phyloP scores from a whole-genome alignment of 805 yeast genomes.

The Saccharomycopsis amapae region DNA sequence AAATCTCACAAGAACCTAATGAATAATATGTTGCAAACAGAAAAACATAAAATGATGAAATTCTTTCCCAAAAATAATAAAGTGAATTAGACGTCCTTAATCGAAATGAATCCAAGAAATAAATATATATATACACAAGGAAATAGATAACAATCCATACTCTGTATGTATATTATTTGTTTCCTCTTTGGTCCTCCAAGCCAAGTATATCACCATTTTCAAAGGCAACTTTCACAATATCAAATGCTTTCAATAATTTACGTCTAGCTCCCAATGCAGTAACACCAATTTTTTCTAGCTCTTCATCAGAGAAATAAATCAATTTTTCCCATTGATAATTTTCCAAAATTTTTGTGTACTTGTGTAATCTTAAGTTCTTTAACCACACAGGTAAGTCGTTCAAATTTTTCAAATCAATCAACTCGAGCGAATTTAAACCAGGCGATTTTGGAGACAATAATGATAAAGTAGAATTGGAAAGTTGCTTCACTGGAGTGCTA shows the following conservation, averaged over 20 bases:
- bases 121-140: too few species aligned
- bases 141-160: background rate
- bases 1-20: too few species aligned
- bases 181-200: background rate
- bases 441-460: slow-evolving; percentile 32
- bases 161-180: background rate
- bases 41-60: background rate
- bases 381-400: slow-evolving; percentile 88
- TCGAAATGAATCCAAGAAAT: background rate
- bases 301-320: slow-evolving; percentile 60
- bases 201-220: slow-evolving; percentile 29
- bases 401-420: slow-evolving; percentile 48
- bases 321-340: slow-evolving; percentile 73
- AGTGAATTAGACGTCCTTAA: background rate
- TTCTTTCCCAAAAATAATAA: background rate
- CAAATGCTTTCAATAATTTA: slow-evolving; percentile 86
- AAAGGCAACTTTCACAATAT: slow-evolving; percentile 59
- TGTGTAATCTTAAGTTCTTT: slow-evolving; percentile 81
- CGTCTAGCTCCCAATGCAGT: slow-evolving; percentile 94
- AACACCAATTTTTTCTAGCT: slow-evolving; percentile 74
- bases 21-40: background rate
- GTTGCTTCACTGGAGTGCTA: slow-evolving; percentile 14
- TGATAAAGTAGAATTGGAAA: slow-evolving; percentile 13
- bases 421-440: slow-evolving; percentile 42
- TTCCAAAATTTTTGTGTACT: slow-evolving; percentile 80